phyloP scores from a whole-genome alignment of 2,329 filamentous ascomycete species.

The Sporothrix inflata region DNA sequence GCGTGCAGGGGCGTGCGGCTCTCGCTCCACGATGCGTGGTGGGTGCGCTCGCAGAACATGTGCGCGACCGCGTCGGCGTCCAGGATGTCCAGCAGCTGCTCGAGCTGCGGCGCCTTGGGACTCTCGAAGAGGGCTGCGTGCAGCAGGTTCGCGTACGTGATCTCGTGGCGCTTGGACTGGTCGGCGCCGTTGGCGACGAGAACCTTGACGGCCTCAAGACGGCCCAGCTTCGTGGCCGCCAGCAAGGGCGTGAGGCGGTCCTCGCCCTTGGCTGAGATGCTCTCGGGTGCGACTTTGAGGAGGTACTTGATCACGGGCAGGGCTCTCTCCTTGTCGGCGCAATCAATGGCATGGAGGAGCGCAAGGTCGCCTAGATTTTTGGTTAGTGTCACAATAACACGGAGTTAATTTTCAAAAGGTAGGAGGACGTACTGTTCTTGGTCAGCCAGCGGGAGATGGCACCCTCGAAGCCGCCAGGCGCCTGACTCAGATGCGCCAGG shows the following conservation, averaged over 20 bases:
- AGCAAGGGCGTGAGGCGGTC: slow-evolving; percentile 68
- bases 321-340: slow-evolving; percentile 46
- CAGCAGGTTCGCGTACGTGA: slow-evolving; percentile 65
- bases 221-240: slow-evolving; percentile 63
- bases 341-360: slow-evolving; percentile 67
- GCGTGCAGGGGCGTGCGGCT: slow-evolving; percentile 67
- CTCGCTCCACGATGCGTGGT: slow-evolving; percentile 46
- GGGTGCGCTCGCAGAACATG: slow-evolving; percentile 63
- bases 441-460: slow-evolving; percentile 65
- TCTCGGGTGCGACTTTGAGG: slow-evolving; percentile 61
- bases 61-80: slow-evolving; percentile 58
- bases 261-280: slow-evolving; percentile 63
- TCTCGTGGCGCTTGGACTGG: slow-evolving; percentile 63
- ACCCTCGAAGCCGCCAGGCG: slow-evolving; percentile 65
- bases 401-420: too few relatives aligned
- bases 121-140: slow-evolving; percentile 56
- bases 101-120: slow-evolving; percentile 45
- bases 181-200: slow-evolving; percentile 72
- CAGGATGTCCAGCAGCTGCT: slow-evolving; percentile 60
- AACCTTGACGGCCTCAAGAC: slow-evolving; percentile 58
- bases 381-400: background rate
- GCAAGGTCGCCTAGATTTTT: slow-evolving; percentile 56
- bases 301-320: slow-evolving; percentile 67
- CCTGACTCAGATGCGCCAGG: slow-evolving; percentile 63
- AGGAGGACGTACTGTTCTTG: slow-evolving; percentile 62